Conservation (phyloP, 108 stramenopile genomes). For the Aurantiochytrium sp. region DNA sequence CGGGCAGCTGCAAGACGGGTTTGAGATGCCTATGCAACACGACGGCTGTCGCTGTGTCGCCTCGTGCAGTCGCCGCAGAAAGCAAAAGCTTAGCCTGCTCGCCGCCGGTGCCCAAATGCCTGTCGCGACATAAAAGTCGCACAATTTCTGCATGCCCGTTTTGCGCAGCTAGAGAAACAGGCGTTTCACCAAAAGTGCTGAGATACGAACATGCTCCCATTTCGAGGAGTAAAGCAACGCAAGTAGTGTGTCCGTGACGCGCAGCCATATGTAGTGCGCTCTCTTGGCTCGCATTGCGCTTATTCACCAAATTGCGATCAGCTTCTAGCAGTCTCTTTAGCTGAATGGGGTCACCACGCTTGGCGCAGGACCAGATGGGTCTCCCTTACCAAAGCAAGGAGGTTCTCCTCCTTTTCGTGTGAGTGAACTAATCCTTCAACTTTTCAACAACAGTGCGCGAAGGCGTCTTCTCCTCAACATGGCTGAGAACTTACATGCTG, state of each 20-base stretch:
- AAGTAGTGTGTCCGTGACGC: background rate
- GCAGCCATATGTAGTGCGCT: background rate
- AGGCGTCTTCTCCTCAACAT: no score
- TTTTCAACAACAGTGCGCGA: background rate
- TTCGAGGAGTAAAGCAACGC: background rate
- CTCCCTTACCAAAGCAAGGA: background rate
- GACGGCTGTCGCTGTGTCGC: background rate
- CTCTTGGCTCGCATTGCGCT: background rate
- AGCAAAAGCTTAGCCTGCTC: background rate
- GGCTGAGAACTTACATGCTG: no score
- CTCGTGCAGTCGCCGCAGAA: background rate
- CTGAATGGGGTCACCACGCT: background rate
- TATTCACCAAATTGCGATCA: background rate
- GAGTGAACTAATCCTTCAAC: background rate
- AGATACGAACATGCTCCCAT: background rate
- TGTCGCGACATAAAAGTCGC: background rate
- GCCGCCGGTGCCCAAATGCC: background rate
- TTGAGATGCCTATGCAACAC: background rate
- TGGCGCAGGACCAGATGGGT: background rate
- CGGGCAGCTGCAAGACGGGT: background rate
- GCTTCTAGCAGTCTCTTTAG: background rate
- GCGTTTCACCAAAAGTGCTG: background rate
- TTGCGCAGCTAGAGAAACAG: background rate
- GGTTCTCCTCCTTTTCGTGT: background rate
- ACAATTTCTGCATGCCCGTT: background rate